Evolutionary conservation across 805 yeast genomes (phyloP).

Genomic region (Candida sakaeoensis): DNA sequence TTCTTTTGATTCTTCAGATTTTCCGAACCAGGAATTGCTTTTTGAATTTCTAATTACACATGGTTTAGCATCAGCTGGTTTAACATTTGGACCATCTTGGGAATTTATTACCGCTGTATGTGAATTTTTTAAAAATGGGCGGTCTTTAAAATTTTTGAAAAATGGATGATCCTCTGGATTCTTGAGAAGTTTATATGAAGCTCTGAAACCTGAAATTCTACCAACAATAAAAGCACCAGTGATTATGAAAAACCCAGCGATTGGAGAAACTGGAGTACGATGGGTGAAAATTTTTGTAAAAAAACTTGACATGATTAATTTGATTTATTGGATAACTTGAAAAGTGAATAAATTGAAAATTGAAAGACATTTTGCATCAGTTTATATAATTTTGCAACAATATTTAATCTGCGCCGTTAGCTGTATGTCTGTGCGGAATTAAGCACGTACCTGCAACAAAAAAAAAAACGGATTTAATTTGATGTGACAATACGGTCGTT

Average conservation of each 20-base stretch:
- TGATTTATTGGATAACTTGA: too few relatives aligned
- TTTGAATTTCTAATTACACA: too few relatives aligned
- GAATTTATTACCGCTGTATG: too few relatives aligned
- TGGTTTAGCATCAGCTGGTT: too few relatives aligned
- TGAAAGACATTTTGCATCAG: not conserved
- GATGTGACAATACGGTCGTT: not conserved
- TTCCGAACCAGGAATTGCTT: too few relatives aligned
- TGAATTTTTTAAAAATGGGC: not conserved
- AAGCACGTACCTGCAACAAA: not conserved
- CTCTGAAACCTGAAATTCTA: not conserved
- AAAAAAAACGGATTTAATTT: not conserved
- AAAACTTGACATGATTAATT: not conserved
- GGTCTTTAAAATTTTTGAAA: not conserved
- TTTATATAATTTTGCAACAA: not conserved
- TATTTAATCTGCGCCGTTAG: not conserved
- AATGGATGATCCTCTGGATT: not conserved
- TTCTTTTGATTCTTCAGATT: too few relatives aligned
- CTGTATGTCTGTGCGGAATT: not conserved
- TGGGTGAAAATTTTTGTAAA: not conserved
- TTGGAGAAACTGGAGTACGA: not conserved
- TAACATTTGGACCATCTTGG: too few relatives aligned
- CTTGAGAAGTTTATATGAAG: not conserved
- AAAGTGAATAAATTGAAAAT: too few relatives aligned
- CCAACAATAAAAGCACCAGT: conserved; percentile 1
- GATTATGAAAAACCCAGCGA: not conserved